Evolutionary conservation across 2,329 filamentous ascomycete species (phyloP).

Genomic region (Aureobasidium subglaciale): DNA sequence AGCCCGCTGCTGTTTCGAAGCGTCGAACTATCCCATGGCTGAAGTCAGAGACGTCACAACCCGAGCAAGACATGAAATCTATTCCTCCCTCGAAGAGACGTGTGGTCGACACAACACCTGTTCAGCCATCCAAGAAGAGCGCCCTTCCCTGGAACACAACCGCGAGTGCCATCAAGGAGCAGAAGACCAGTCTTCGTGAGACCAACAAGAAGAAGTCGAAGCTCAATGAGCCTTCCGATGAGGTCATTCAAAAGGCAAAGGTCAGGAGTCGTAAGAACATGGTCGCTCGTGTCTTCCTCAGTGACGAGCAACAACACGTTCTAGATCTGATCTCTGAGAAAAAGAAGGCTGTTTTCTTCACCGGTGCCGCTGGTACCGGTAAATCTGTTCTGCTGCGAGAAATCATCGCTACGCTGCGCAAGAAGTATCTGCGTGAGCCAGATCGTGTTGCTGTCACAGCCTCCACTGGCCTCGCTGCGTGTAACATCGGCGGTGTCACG

Average conservation of each 20-base stretch:
- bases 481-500: constrained; percentile 93
- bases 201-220: constrained; percentile 49
- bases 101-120: constrained; percentile 2
- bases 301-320: constrained; percentile 78
- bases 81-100: constrained; percentile 7
- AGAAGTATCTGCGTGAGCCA: constrained; percentile 67
- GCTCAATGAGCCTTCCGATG: constrained; percentile 36
- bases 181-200: constrained; percentile 65
- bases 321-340: constrained; percentile 73
- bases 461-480: constrained; percentile 90
- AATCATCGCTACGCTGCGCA: constrained; percentile 74
- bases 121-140: constrained; percentile 9
- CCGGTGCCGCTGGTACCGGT: constrained; percentile 85
- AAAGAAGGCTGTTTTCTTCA: constrained; percentile 91
- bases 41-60: constrained; percentile 28
- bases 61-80: constrained; percentile 1
- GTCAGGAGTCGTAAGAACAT: constrained; percentile 37
- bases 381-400: constrained; percentile 94
- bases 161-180: constrained; percentile 67
- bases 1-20: constrained; percentile 42
- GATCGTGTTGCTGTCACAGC: constrained; percentile 89
- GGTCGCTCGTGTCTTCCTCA: constrained; percentile 61
- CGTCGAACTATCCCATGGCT: constrained; percentile 60
- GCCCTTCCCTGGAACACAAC: constrained; percentile 63
- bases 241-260: constrained; percentile 42